Evolutionary conservation across 805 yeast species (phyloP), one percentile per base, ranked within the genome.

Genomic region (Spathaspora boniae): DNA sequence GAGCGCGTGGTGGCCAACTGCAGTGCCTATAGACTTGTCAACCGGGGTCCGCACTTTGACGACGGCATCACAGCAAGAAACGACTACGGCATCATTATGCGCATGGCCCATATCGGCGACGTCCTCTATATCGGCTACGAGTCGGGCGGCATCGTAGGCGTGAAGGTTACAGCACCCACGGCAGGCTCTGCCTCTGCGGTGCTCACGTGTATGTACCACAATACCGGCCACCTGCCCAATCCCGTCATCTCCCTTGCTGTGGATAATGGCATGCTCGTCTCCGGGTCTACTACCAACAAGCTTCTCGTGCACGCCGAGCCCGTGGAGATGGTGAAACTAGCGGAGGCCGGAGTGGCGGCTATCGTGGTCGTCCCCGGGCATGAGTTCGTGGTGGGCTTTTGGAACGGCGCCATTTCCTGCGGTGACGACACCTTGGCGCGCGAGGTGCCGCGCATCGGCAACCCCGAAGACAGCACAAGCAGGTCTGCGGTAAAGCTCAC

Each of bases 81-180:
- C 15, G 62, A 62, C 11, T 67, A 74, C 22, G 94, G 94, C 2
- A 81, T 84, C 26, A 72, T 82, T 9, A 83, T 86, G 87, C 71
- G 67, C 30, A 46, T 82, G 3, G 41, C 50, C 1, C 70, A 76
- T 56, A 46, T 70, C 1, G 47, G 46, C 8, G 45, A 50, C 2
- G 37, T 55, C 1, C 48, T 77, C 12, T 55, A 56, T 12, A 62
- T 81, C 5, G 95, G 94, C 1, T 86, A 73, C 50, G 95, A 86
- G 52, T 79, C 84, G 12, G 95, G 95, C 0, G 79, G 75, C 45
- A 34, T 67, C 6, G 25, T 56, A 16, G 67, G 62, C 1, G 47
- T 58, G 19, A 26, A 42, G 5, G 38, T 64, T 16, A 23, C 26
- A 2, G 9, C 4, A 9, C 34, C 31, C 5, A 31, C n/a, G 11